A percentile compares a stretch with the other conserved stretches of the same genome.
Evolutionary conservation across 148 eudicot species (phyloP).

Genomic region (Nyssa sinensis): DNA sequence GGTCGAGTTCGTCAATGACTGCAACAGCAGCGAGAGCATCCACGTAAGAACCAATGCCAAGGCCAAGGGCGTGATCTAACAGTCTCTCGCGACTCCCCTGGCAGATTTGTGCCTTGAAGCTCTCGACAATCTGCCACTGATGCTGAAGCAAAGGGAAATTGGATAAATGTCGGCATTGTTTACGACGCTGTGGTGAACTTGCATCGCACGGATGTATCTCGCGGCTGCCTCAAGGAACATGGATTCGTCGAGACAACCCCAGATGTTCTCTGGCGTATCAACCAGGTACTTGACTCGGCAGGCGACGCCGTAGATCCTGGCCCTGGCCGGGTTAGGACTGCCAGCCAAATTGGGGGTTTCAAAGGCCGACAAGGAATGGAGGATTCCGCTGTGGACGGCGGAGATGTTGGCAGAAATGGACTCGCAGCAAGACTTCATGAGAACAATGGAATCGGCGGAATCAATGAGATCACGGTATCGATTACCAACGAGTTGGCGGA

Average conservation of each 20-base stretch:
- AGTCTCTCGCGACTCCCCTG: slow-evolving; percentile 86
- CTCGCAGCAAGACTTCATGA: slow-evolving; percentile 77
- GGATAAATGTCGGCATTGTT: slow-evolving; percentile 42
- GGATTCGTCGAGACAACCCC: slow-evolving; percentile 93
- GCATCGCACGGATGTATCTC: slow-evolving; percentile 71
- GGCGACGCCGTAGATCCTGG: slow-evolving; percentile 65
- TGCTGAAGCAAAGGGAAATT: slow-evolving; percentile 85
- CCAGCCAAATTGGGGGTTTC: slow-evolving; percentile 22
- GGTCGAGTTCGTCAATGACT: slow-evolving; percentile 75
- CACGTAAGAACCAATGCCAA: slow-evolving; percentile 52
- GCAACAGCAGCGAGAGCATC: slow-evolving; percentile 90
- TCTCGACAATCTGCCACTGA: slow-evolving; percentile 97
- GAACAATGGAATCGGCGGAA: slow-evolving; percentile 82
- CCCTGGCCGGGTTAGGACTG: slow-evolving; percentile 42
- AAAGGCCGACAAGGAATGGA: slow-evolving; percentile 35
- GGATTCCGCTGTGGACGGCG: slow-evolving; percentile 28
- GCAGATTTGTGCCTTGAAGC: slow-evolving; percentile 87
- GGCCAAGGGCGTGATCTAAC: slow-evolving; percentile 38
- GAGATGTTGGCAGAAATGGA: slow-evolving; percentile 65
- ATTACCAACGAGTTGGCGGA: slow-evolving; percentile 81
- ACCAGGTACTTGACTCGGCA: slow-evolving; percentile 91
- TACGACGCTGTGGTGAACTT: slow-evolving; percentile 53
- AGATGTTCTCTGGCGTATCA: slow-evolving; percentile 92
- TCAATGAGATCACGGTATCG: slow-evolving; percentile 90
- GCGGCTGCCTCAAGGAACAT: slow-evolving; percentile 82